These are phyloP conservation scores for Alternaria arbusti DNA, from an alignment of 2,329 filamentous ascomycete genomes.

Conservation along the genomic window DNA sequence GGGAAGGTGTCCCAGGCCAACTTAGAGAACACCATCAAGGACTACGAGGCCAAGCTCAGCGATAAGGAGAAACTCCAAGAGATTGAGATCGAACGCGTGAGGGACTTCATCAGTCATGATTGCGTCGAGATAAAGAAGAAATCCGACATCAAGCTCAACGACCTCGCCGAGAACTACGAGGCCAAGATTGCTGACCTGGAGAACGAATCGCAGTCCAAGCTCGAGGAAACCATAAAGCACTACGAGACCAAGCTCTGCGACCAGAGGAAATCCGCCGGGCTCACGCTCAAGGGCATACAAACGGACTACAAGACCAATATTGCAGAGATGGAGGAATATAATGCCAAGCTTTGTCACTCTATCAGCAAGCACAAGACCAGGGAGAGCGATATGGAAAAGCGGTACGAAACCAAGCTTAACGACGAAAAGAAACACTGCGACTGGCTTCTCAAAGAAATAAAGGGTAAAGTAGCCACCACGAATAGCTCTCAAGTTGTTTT, in stretches of 20 bases:
- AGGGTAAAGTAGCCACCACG: too few species aligned
- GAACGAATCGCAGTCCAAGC: neutral
- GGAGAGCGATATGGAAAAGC: too few species aligned
- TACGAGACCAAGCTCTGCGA: neutral
- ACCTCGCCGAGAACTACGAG: neutral
- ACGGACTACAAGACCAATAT: too few species aligned
- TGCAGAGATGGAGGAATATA: too few species aligned
- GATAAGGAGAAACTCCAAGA: neutral
- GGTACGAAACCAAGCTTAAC: too few species aligned
- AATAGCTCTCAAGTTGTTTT: too few species aligned
- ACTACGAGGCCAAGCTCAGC: neutral
- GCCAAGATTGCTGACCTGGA: neutral
- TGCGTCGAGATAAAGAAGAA: neutral
- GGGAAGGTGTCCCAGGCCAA: neutral
- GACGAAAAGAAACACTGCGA: neutral
- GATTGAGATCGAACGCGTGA: neutral
- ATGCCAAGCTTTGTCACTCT: too few species aligned
- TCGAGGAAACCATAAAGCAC: neutral
- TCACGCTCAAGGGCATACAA: too few species aligned
- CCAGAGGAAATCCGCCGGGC: too few species aligned
- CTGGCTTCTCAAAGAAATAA: too few species aligned
- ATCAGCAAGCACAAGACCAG: too few species aligned
- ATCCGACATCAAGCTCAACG: neutral
- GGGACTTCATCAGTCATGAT: neutral
- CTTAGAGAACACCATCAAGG: too few species aligned